phyloP scores from a whole-genome alignment of 169 alveolate genomes.

The Plasmodium sp. region DNA sequence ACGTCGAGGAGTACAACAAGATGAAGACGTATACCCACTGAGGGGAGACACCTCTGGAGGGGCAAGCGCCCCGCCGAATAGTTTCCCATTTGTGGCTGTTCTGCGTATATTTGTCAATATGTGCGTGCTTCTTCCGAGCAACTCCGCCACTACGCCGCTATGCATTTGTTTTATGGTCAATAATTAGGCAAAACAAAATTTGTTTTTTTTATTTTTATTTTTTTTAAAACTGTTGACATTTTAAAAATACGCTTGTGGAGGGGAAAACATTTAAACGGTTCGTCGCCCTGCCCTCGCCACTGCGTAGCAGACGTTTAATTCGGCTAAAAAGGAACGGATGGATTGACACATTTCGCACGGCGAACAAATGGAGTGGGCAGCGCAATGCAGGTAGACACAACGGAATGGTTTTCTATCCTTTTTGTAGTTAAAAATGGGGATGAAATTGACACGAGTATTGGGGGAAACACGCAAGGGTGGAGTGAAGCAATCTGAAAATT shows the following conservation, averaged over 20 bases:
- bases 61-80: neutral
- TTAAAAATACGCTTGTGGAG: neutral
- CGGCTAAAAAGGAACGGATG: neutral
- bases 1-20: constrained; percentile 62
- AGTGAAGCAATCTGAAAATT: neutral
- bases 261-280: neutral
- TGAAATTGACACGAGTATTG: neutral
- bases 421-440: constrained; percentile 7
- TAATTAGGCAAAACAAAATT: neutral
- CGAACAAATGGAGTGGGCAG: neutral
- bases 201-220: no score
- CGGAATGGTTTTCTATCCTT: neutral
- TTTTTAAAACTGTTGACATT: neutral
- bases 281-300: neutral
- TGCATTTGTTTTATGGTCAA: neutral
- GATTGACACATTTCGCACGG: neutral
- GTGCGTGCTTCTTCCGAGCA: neutral
- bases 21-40: constrained; percentile 72
- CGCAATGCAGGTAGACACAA: neutral
- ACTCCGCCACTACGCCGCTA: neutral
- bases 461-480: neutral
- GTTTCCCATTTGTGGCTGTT: neutral
- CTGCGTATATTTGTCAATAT: neutral
- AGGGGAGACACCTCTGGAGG: neutral
- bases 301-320: neutral